Evolutionary conservation across 1,139 yeast species (phyloP), one percentile per base, ranked within the genome.

Genomic region (Nakaseomyces bracarensis): DNA sequence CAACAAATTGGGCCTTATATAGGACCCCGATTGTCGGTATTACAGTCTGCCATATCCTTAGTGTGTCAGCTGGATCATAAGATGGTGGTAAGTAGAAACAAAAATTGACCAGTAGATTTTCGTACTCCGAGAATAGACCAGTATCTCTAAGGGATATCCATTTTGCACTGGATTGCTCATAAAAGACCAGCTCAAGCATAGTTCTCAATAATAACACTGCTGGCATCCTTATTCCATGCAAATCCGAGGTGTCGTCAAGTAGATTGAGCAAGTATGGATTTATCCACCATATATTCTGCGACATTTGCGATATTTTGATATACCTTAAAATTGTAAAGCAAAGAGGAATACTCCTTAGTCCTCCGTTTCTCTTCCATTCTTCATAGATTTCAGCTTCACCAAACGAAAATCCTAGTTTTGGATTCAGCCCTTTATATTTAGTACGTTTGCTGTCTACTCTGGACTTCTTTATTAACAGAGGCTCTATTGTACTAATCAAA

Each of bases 251-350:
- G 40, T 58, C 59, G 39, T 59, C 64, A 34, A 60, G 29, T 8
- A 59, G 39, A 42, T 58, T 58, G 18, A 59, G 42, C n/a, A 60
- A 54, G 4, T 60, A 63, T 4, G 65, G 63, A 5, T 52, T 53
- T 11, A 60, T 54, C 65, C 65, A 60, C 51, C 58, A 49, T 19
- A 60, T 35, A 43, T 58, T 55, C 1, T 52, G 35, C 3, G 63
- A 55, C 1, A 60, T 41, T 15, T 52, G 45, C n/a, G 42, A 39
- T 15, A 46, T 46, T 13, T 43, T 39, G 18, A 60, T 15, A 44
- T 48, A 39, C 9, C 38, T 18, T 6, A 60, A 41, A 4, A 58
- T 47, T 2, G 45, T 40, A 42, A 49, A 48, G 28, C 59, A 53
- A 19, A 58, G 40, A 8, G 61, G 55, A 9, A 58, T 47, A 34